Conservation (phyloP, 305 asterid species). For the Solanum hybrid region DNA sequence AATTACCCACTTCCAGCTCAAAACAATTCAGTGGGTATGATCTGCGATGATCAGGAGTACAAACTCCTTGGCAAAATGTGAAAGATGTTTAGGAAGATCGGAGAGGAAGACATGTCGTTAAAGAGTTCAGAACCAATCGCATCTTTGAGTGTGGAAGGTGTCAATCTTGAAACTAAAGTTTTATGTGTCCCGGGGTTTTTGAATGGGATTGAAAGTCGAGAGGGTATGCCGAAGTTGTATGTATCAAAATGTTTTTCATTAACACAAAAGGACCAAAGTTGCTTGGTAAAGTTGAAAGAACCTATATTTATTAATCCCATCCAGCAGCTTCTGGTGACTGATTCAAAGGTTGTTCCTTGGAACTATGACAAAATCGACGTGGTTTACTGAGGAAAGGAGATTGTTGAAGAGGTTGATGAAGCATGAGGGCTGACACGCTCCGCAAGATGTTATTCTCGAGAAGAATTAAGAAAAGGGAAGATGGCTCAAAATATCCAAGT, state of each 20-base stretch:
- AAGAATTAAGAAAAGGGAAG: accelerated
- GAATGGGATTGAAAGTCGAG: too few species aligned
- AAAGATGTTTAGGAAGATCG: background rate
- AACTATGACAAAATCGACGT: background rate
- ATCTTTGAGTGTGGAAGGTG: background rate
- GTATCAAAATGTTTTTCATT: background rate
- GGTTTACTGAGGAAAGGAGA: background rate
- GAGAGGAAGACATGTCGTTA: background rate
- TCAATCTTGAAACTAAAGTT: background rate
- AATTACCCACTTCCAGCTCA: too few species aligned
- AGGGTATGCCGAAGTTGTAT: background rate
- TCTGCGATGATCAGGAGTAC: background rate
- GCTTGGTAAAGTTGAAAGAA: too few species aligned
- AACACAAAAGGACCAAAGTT: too few species aligned
- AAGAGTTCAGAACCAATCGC: background rate
- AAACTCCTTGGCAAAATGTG: background rate
- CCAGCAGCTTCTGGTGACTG: too few species aligned
- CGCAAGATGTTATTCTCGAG: background rate
- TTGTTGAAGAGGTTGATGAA: too few species aligned
- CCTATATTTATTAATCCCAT: too few species aligned
- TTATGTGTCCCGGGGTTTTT: background rate
- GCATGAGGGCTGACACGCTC: too few species aligned
- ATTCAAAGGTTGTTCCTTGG: too few species aligned
- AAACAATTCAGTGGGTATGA: too few species aligned
- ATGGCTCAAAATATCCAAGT: background rate